These are phyloP conservation scores for Trichoderma sp. DNA, from an alignment of 2,329 filamentous ascomycete genomes.

Conservation along the genomic window DNA sequence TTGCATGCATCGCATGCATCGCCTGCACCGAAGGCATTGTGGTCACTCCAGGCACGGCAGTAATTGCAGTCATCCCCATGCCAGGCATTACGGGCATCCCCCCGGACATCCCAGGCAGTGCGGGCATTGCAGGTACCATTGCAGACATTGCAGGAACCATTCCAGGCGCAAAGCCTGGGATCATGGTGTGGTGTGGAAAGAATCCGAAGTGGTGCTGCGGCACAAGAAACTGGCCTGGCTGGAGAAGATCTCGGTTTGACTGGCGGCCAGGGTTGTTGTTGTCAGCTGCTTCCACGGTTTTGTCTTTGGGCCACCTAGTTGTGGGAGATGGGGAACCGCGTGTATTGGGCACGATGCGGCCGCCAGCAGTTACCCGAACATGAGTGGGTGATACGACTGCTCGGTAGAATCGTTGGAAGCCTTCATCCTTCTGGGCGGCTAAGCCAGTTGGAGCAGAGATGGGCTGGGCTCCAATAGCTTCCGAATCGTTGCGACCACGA, in stretches of 20 bases:
- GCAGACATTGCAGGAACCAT: slow-evolving; percentile 30
- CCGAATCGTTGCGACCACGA: slow-evolving; percentile 43
- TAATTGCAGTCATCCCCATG: neutral
- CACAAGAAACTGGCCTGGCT: slow-evolving; percentile 5
- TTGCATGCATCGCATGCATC: neutral
- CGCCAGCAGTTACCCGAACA: slow-evolving; percentile 64
- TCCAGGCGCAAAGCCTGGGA: slow-evolving; percentile 32
- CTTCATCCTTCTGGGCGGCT: slow-evolving; percentile 56
- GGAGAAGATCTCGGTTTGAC: slow-evolving; percentile 22
- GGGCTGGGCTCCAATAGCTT: slow-evolving; percentile 44
- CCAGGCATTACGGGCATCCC: neutral
- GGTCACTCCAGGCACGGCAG: too few relatives aligned
- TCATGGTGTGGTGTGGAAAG: slow-evolving; percentile 30
- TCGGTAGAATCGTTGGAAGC: slow-evolving; percentile 66
- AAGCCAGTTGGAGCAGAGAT: slow-evolving; percentile 52
- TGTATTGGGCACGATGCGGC: slow-evolving; percentile 64
- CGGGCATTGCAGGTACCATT: slow-evolving; percentile 21
- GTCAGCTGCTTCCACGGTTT: slow-evolving; percentile 28
- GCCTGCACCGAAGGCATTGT: neutral
- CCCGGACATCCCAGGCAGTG: neutral
- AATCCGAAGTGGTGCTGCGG: slow-evolving; percentile 23
- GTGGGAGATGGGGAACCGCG: slow-evolving; percentile 52
- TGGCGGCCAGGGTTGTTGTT: slow-evolving; percentile 21
- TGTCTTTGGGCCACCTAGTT: slow-evolving; percentile 48
- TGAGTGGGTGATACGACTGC: slow-evolving; percentile 66